These are phyloP conservation scores for Sugiyamaella japonica DNA, from an alignment of 1,139 yeast genomes.

Conservation along the genomic window DNA sequence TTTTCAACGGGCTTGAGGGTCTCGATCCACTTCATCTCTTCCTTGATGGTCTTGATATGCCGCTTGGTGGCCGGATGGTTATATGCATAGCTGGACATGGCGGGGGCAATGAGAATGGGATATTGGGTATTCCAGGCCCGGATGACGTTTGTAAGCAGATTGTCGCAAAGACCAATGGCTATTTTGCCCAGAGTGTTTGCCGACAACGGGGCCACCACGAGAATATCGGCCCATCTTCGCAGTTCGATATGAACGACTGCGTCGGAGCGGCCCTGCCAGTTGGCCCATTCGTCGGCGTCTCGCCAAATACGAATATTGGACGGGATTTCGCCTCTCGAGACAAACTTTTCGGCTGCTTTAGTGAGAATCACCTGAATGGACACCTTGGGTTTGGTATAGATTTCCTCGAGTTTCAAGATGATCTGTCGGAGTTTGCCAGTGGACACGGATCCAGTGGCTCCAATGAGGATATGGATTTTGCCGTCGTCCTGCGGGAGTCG, in stretches of 20 bases:
- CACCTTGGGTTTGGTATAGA: constrained; percentile 71
- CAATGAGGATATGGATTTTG: constrained; percentile 78
- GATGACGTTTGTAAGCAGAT: constrained; percentile 79
- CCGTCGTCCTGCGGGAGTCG: constrained; percentile 90
- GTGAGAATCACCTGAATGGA: constrained; percentile 82
- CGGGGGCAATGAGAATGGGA: constrained; percentile 87
- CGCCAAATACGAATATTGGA: constrained; percentile 76
- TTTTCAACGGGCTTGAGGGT: constrained; percentile 88
- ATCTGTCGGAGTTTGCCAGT: constrained; percentile 73
- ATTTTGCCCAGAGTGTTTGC: constrained; percentile 91
- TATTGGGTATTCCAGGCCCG: constrained; percentile 91
- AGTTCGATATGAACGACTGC: constrained; percentile 92
- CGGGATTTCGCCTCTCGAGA: constrained; percentile 58
- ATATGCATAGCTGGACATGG: constrained; percentile 90
- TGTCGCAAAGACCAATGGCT: constrained; percentile 86
- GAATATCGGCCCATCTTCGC: constrained; percentile 93
- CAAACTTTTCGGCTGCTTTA: constrained; percentile 77
- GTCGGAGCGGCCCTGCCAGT: constrained; percentile 82
- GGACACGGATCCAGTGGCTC: constrained; percentile 88
- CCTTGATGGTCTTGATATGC: constrained; percentile 70
- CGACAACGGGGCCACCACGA: constrained; percentile 83
- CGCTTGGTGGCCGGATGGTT: constrained; percentile 84
- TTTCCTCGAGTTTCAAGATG: constrained; percentile 72
- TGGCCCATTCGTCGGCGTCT: constrained; percentile 88
- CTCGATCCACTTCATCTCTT: constrained; percentile 91